A percentile compares a stretch with the other conserved stretches of the same genome.
Conservation (phyloP, 2,329 filamentous ascomycete genomes). For the Orbilia blumenaviensis region DNA sequence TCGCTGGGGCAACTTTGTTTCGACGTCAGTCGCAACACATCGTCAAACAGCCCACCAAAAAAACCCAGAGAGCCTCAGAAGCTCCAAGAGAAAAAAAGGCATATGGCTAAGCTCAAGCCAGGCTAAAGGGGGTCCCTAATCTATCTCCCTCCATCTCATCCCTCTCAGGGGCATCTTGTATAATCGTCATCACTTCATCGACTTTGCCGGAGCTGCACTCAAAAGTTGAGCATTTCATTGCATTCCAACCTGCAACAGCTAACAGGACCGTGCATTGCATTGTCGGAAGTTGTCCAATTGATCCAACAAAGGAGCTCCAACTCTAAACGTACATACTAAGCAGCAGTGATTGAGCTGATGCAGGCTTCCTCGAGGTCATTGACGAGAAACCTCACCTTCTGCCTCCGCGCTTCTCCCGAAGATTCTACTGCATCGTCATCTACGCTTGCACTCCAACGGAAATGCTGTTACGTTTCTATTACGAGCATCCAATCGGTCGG, state of each 20-base stretch:
- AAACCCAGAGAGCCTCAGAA: constrained; percentile 2
- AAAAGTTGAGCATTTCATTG: not conserved
- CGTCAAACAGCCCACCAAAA: constrained; percentile 28
- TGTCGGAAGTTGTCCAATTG: too few species aligned
- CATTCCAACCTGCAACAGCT: too few species aligned
- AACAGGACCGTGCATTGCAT: too few species aligned
- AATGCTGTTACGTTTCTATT: constrained; percentile 54
- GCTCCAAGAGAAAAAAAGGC: not conserved
- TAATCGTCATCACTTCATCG: not conserved
- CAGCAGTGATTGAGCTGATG: constrained; percentile 3
- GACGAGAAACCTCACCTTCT: not conserved
- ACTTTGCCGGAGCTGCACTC: not conserved
- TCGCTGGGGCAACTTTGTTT: constrained; percentile 49
- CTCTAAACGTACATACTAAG: not conserved
- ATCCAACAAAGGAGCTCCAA: not conserved
- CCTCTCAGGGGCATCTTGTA: not conserved
- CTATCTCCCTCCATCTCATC: not conserved
- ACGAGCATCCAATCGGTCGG: constrained; percentile 40
- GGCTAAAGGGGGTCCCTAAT: not conserved
- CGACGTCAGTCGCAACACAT: constrained; percentile 42
- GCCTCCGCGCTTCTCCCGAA: constrained; percentile 28
- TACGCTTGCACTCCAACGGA: constrained; percentile 38
- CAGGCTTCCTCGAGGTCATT: constrained; percentile 2
- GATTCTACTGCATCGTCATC: constrained; percentile 21
- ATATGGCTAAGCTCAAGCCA: not conserved